Base-by-base conservation (phyloP, 495 filamentous ascomycete species). In the Hyaloscypha hepaticicola region DNA sequence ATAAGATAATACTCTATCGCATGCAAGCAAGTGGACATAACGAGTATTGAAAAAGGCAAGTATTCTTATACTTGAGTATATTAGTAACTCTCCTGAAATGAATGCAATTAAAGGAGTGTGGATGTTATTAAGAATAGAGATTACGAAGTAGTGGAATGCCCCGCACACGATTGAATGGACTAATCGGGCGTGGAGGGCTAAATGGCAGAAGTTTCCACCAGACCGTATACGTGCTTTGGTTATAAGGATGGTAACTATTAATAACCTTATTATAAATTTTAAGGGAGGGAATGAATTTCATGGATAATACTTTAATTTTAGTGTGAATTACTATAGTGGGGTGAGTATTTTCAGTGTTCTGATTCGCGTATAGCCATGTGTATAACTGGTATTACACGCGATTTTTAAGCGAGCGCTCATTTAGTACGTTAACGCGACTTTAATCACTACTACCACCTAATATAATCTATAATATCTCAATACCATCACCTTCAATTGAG, bases 1-100 rank as follows among this genome's bases (percentile, higher is more conserved):
- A 26, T 26, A 62, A 62, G 60, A 62, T 45, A 59, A 52, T 22
- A 38, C 53, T 28, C 62, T 34, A 26, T 50, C 34, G 3, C 38
- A 65, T 8, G 48, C 55, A 29, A 65, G 62, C 34, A 58, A 52
- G 22, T 65, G 55, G 50, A 65, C 55, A 11, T 25, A 45, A 21
- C 41, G 55, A 6, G 4, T 0, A 0, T 22, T 65, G 2, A 5
- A 65, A 38, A 65, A 51, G 33, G 55, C 25, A 1, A 53, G 62
- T 50, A 65, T 65, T 50, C 62, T 38, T 49, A 7, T 65, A 24
- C 26, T 58, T 4, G 38, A 65, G 29, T 34, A 65, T 58, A 59
- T 58, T 58, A 25, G 60, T 12, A 63, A 63, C 31, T 63, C 60
- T 55, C 60, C 33, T 45, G n/a, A n/a, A n/a, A n/a, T n/a, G n/a